phyloP scores from a whole-genome alignment of 306 rosid genomes.

The Castanospermum australe region DNA sequence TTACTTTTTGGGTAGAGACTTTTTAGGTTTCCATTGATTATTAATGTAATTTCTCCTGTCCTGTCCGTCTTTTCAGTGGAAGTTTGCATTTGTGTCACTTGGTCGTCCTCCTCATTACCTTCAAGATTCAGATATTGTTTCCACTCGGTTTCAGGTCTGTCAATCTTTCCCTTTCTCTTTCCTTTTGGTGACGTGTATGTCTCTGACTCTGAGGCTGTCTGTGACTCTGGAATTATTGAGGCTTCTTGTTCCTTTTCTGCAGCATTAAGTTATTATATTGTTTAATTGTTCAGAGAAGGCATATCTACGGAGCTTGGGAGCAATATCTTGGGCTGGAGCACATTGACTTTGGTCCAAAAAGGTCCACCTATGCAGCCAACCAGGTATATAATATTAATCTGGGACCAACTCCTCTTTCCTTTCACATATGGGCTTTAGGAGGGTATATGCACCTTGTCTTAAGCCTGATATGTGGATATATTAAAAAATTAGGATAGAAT shows the following conservation, averaged over 20 bases:
- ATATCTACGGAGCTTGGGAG: conserved; percentile 77
- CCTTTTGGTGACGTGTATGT: neutral
- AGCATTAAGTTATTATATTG: neutral
- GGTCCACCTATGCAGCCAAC: conserved; percentile 57
- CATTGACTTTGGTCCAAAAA: conserved; percentile 62
- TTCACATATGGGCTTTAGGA: neutral
- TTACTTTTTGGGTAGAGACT: neutral
- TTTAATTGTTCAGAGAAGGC: conserved; percentile 46
- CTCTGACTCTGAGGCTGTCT: neutral
- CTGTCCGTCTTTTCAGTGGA: conserved; percentile 49
- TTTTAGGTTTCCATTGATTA: neutral
- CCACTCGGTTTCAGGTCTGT: conserved; percentile 68
- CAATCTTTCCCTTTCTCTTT: neutral
- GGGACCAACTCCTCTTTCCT: neutral
- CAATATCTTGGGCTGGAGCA: conserved; percentile 85
- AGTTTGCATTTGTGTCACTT: conserved; percentile 62
- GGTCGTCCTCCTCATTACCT: conserved; percentile 78
- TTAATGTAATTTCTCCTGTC: neutral
- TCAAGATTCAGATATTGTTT: conserved; percentile 57
- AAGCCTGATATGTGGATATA: neutral
- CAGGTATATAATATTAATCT: conserved; percentile 38
- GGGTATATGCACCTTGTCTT: neutral
- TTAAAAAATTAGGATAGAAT: neutral
- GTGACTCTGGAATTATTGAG: neutral
- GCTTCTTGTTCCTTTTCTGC: neutral